Conservation (phyloP, 768 basidiomycete genomes). For the Amanita phalloides region DNA sequence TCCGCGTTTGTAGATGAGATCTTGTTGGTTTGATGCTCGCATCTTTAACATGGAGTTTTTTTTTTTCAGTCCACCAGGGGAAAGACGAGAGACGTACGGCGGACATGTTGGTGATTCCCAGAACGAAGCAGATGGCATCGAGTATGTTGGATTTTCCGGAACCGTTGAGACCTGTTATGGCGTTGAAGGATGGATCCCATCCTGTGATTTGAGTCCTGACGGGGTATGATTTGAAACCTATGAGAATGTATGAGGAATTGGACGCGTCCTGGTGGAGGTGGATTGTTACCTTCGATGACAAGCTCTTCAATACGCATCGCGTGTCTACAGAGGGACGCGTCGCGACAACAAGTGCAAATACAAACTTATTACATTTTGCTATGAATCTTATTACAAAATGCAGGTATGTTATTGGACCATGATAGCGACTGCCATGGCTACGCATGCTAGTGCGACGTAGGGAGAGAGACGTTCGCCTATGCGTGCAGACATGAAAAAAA, state of each 20-base stretch:
- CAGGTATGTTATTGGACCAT: slow-evolving; percentile 19
- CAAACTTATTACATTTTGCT: too few species aligned
- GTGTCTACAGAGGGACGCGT: not conserved
- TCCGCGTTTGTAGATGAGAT: slow-evolving; percentile 98
- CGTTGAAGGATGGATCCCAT: slow-evolving; percentile 98
- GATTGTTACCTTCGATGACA: slow-evolving; percentile 68
- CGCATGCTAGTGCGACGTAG: slow-evolving; percentile 88
- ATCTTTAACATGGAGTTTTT: slow-evolving; percentile 36
- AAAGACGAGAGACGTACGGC: slow-evolving; percentile 36
- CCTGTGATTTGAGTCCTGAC: slow-evolving; percentile 92
- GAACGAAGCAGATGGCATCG: slow-evolving; percentile 97
- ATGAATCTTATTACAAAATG: too few species aligned
- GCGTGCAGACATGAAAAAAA: slow-evolving; percentile 93
- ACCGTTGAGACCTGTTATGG: slow-evolving; percentile 92
- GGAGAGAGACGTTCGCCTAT: slow-evolving; percentile 98
- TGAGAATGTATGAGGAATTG: not conserved
- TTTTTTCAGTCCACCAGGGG: too few species aligned
- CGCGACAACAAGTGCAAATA: slow-evolving; percentile 5
- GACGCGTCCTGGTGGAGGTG: not conserved
- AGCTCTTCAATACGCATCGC: slow-evolving; percentile 92
- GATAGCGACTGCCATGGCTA: slow-evolving; percentile 83
- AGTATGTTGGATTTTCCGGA: slow-evolving; percentile 99
- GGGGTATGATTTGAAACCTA: slow-evolving; percentile 97
- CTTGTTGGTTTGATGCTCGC: slow-evolving; percentile 91
- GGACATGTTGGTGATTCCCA: slow-evolving; percentile 97